These are phyloP conservation scores for Barbatosphaeria neglecta DNA, from an alignment of 495 filamentous ascomycete species.

Conservation along the genomic window DNA sequence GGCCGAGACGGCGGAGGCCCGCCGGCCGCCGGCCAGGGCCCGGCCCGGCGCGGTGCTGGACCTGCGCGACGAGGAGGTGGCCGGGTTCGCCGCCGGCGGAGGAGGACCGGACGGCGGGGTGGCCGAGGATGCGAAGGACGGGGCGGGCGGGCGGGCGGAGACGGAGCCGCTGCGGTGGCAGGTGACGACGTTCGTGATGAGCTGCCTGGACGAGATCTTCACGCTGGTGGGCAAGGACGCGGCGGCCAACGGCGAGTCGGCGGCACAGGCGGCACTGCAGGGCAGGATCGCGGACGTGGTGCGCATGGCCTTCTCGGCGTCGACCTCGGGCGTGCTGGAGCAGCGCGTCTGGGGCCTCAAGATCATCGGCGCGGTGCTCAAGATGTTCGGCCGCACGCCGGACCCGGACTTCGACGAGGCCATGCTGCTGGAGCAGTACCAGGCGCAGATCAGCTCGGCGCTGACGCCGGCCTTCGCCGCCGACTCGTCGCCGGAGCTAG, in stretches of 20 bases:
- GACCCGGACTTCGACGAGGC: constrained; percentile 96
- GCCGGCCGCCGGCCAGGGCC: constrained; percentile 29
- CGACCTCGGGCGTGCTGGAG: constrained; percentile 83
- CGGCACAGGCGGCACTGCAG: constrained; percentile 65
- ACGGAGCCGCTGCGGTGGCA: constrained; percentile 94
- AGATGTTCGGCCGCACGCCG: constrained; percentile 90
- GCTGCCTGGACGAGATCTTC: constrained; percentile 78
- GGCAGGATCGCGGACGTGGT: constrained; percentile 85
- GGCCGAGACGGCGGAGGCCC: constrained; percentile 35
- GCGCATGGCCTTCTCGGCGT: constrained; percentile 93
- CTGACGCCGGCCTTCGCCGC: constrained; percentile 91
- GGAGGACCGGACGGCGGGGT: too few relatives aligned
- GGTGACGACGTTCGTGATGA: constrained; percentile 88
- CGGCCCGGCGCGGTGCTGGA: constrained; percentile 51
- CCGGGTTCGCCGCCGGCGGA: constrained; percentile 72
- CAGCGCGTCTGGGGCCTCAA: constrained; percentile 79
- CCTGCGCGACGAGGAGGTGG: constrained; percentile 89
- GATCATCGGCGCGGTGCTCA: constrained; percentile 86
- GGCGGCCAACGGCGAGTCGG: constrained; percentile 54
- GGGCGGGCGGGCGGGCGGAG: constrained; percentile 48
- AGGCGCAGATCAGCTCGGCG: constrained; percentile 94
- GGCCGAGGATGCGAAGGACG: constrained; percentile 53
- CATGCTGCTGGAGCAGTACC: constrained; percentile 91
- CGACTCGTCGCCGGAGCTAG: constrained; percentile 91
- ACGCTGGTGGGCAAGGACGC: constrained; percentile 61